Percentiles rank a stretch among this genome's conserved stretches.
These are phyloP conservation scores for Logfia minima DNA, from an alignment of 129 eudicot species.

Conservation along the genomic window DNA sequence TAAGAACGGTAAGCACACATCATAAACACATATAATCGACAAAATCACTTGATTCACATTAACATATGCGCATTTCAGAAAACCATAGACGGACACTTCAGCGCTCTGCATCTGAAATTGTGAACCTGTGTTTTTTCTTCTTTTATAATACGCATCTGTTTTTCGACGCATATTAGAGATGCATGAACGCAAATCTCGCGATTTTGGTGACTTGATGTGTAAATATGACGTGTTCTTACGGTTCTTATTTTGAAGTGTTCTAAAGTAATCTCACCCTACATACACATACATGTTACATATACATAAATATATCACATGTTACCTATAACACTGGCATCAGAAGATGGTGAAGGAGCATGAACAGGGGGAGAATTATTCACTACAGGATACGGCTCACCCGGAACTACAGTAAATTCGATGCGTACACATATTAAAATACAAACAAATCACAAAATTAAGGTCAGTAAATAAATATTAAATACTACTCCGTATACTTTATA, in stretches of 20 bases:
- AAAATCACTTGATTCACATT: no score
- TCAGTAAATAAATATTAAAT: background rate
- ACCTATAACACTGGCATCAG: constrained; percentile 50
- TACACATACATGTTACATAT: background rate
- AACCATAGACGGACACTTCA: background rate
- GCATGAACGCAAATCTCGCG: background rate
- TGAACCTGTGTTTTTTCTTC: background rate
- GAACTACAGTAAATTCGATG: constrained; percentile 48
- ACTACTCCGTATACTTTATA: no score
- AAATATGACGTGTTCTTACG: background rate
- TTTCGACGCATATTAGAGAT: no score
- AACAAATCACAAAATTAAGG: constrained; percentile 10
- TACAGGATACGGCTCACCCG: constrained; percentile 81
- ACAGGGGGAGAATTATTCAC: constrained; percentile 46
- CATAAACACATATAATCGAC: no score
- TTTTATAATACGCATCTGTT: background rate
- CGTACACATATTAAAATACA: background rate
- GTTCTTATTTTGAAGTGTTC: background rate
- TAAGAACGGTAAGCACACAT: background rate
- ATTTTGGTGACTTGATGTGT: background rate
- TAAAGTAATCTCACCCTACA: background rate
- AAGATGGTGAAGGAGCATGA: constrained; percentile 64
- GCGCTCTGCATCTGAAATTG: background rate
- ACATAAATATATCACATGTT: constrained; percentile 2
- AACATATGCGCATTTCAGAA: no score